Conservation (phyloP, 2,329 filamentous ascomycete genomes). For the Proliferodiscus dingleyae region DNA sequence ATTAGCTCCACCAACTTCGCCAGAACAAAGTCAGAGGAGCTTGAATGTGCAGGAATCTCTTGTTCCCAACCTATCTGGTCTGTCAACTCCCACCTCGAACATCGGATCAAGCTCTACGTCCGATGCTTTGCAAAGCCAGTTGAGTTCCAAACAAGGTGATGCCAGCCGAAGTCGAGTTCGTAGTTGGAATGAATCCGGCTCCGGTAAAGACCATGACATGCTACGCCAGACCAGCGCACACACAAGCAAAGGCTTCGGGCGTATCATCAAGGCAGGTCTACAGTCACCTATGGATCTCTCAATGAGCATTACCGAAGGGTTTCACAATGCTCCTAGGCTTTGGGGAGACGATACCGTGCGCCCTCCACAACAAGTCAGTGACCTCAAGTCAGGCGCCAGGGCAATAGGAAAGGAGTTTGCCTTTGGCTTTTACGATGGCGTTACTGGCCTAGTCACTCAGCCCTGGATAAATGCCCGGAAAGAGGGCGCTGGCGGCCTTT, state of each 20-base stretch:
- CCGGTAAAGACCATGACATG: constrained; percentile 9
- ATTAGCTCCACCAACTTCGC: constrained; percentile 9
- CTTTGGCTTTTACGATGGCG: constrained; percentile 58
- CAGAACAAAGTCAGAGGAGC: constrained; percentile 15
- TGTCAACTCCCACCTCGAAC: constrained; percentile 9
- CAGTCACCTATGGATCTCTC: constrained; percentile 80
- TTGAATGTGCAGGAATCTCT: constrained; percentile 13
- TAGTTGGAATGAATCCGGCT: constrained; percentile 25
- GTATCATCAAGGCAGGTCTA: constrained; percentile 62
- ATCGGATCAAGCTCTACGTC: constrained; percentile 11
- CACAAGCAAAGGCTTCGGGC: constrained; percentile 59
- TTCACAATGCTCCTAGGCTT: constrained; percentile 76
- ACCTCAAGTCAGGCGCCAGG: constrained; percentile 54
- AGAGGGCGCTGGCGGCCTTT: constrained; percentile 45
- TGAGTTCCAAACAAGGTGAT: constrained; percentile 7
- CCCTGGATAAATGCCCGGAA: constrained; percentile 50
- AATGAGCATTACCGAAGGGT: constrained; percentile 73
- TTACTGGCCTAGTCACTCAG: constrained; percentile 55
- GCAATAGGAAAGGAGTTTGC: constrained; percentile 55
- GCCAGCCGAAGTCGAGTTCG: constrained; percentile 8
- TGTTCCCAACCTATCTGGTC: constrained; percentile 5
- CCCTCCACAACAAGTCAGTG: constrained; percentile 47
- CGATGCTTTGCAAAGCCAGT: constrained; percentile 10
- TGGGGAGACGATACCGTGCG: constrained; percentile 76
- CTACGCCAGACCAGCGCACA: constrained; percentile 50